These are phyloP conservation scores for Oryza glaberrima DNA, from an alignment of 176 grass and related monocot species.

Conservation along the genomic window DNA sequence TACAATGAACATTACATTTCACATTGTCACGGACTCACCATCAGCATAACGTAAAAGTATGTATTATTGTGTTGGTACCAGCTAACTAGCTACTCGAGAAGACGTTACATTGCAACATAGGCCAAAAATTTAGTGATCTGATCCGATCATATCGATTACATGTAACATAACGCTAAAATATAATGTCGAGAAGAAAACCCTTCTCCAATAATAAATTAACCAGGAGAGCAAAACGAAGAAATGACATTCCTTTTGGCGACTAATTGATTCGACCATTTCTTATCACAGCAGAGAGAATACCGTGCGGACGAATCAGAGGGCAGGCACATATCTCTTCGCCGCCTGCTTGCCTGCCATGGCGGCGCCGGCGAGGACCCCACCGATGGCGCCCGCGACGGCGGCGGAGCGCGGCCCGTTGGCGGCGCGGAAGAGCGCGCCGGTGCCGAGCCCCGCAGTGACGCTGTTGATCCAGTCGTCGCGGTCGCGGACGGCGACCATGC, in stretches of 20 bases:
- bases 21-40: conserved; percentile 38
- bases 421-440: conserved; percentile 76
- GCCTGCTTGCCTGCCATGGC: conserved; percentile 67
- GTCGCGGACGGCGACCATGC: conserved; percentile 79
- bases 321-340: conserved; percentile 74
- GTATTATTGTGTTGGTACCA: conserved; percentile 42
- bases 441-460: conserved; percentile 75
- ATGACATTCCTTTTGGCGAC: conserved; percentile 35
- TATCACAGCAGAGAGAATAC: conserved; percentile 2
- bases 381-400: conserved; percentile 79
- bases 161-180: conserved; percentile 33
- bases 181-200: conserved; percentile 50
- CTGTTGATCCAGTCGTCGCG: conserved; percentile 94
- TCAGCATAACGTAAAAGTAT: conserved; percentile 40
- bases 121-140: conserved; percentile 47
- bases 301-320: conserved; percentile 47
- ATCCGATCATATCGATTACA: conserved; percentile 30
- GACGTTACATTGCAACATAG: conserved; percentile 37
- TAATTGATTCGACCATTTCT: conserved; percentile 15
- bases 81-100: conserved; percentile 26
- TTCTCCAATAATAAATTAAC: conserved; percentile 57
- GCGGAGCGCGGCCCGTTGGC: conserved; percentile 84
- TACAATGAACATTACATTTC: conserved; percentile 37
- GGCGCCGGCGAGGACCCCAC: conserved; percentile 69
- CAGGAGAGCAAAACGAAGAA: conserved; percentile 19